phyloP scores from a whole-genome alignment of 257 asterid genomes.

The Lantana camara region DNA sequence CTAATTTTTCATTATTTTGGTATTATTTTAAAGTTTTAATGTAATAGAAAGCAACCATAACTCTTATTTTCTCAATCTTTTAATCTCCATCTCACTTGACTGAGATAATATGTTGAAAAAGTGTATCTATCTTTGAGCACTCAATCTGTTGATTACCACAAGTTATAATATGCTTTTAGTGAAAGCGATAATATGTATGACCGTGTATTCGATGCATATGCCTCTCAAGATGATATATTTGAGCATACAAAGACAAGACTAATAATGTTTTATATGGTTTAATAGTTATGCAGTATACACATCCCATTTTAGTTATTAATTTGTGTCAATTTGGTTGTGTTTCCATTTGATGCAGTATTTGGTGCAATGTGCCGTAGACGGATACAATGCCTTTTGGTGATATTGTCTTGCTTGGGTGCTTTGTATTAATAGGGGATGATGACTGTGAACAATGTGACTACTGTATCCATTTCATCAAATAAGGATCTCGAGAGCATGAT shows the following conservation, averaged over 20 bases:
- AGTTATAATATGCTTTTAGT: no score
- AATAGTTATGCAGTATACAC: constrained; percentile 1
- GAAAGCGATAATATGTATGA: constrained; percentile 93
- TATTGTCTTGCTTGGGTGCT: constrained; percentile 27
- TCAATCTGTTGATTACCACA: no score
- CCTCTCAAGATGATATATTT: constrained; percentile 85
- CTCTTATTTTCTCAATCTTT: no score
- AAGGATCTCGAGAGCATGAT: constrained; percentile 70
- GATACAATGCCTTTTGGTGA: constrained; percentile 8
- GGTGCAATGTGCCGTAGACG: constrained; percentile 96
- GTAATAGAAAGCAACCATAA: no score
- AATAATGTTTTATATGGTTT: background rate
- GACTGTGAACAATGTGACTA: constrained; percentile 75
- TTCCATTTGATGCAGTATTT: no score
- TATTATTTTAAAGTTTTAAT: no score
- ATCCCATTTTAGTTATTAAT: constrained; percentile 19
- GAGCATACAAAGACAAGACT: constrained; percentile 92
- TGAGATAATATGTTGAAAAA: no score
- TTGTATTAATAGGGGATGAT: constrained; percentile 79
- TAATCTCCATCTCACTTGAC: no score
- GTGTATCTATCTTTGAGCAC: no score
- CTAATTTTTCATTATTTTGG: no score
- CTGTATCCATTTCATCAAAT: constrained; percentile 63
- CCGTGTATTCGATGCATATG: constrained; percentile 76
- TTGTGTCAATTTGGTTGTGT: constrained; percentile 9